Percentiles rank a stretch among this genome's conserved stretches.
These are phyloP conservation scores for Penicillium antarcticum DNA, from an alignment of 495 filamentous ascomycete genomes.

Conservation along the genomic window DNA sequence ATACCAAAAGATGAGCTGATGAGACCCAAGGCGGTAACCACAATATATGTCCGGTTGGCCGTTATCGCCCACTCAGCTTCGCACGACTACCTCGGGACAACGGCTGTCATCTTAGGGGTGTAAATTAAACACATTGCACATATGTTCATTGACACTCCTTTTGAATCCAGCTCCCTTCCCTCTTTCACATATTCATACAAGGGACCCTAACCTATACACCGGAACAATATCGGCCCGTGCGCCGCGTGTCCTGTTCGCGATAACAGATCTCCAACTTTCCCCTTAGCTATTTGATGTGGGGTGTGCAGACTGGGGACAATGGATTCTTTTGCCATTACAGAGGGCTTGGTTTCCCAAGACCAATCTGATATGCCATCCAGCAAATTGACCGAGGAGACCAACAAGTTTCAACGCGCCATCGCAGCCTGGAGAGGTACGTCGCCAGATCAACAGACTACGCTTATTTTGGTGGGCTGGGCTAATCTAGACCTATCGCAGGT, in stretches of 20 bases:
- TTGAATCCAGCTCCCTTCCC: neutral
- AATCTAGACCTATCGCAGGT: constrained; percentile 43
- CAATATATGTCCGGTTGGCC: neutral
- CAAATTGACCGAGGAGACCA: constrained; percentile 56
- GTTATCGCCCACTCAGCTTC: neutral
- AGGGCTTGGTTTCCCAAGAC: constrained; percentile 37
- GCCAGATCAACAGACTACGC: neutral
- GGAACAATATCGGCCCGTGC: constrained; percentile 28
- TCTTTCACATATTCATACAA: neutral
- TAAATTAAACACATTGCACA: neutral
- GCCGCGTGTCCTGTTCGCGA: constrained; percentile 30
- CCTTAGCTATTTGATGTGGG: constrained; percentile 25
- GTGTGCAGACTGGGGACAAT: constrained; percentile 26
- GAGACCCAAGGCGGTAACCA: neutral
- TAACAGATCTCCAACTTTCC: constrained; percentile 12
- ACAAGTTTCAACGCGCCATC: constrained; percentile 94
- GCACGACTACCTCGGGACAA: constrained; percentile 9
- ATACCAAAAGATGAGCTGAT: too few relatives aligned
- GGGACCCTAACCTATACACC: constrained; percentile 5
- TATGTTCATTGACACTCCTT: neutral
- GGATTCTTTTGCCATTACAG: constrained; percentile 46
- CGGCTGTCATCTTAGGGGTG: constrained; percentile 4
- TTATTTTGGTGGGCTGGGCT: constrained; percentile 23
- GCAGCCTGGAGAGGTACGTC: constrained; percentile 88
- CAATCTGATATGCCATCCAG: constrained; percentile 26